These are phyloP conservation scores for Trifolium repens DNA, from an alignment of 306 rosid genomes.

Conservation along the genomic window DNA sequence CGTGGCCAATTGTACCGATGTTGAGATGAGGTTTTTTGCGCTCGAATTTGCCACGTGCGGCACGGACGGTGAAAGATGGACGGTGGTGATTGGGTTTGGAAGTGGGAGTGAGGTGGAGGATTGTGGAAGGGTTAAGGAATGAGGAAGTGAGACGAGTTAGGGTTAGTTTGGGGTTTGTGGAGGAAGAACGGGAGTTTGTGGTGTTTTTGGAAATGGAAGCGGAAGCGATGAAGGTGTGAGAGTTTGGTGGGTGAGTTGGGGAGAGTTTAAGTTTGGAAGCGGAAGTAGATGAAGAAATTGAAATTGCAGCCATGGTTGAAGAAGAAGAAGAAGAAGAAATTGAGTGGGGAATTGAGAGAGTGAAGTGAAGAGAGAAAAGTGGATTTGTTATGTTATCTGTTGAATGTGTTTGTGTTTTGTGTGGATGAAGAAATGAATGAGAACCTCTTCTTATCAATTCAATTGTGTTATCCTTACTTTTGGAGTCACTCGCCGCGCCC, in stretches of 20 bases:
- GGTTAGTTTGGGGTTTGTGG: constrained; percentile 38
- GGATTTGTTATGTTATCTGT: constrained; percentile 5
- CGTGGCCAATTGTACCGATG: constrained; percentile 93
- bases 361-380: background rate
- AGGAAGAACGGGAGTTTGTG: constrained; percentile 32
- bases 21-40: constrained; percentile 86
- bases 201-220: constrained; percentile 29
- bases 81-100: background rate
- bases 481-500: background rate
- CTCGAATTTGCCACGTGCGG: constrained; percentile 87
- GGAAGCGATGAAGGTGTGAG: constrained; percentile 30
- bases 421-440: constrained; percentile 25
- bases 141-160: constrained; percentile 63
- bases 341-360: background rate
- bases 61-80: constrained; percentile 61
- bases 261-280: constrained; percentile 49
- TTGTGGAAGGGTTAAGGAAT: constrained; percentile 65
- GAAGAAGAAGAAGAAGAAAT: background rate
- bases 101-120: constrained; percentile 59
- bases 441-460: constrained; percentile 26
- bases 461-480: constrained; percentile 7
- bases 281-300: constrained; percentile 38
- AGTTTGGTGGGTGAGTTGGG: background rate
- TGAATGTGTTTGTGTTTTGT: background rate
- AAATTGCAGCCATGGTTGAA: constrained; percentile 59